Conservation (phyloP, 192 early-diverging fungal species). For the Rhizophlyctis rosea region DNA sequence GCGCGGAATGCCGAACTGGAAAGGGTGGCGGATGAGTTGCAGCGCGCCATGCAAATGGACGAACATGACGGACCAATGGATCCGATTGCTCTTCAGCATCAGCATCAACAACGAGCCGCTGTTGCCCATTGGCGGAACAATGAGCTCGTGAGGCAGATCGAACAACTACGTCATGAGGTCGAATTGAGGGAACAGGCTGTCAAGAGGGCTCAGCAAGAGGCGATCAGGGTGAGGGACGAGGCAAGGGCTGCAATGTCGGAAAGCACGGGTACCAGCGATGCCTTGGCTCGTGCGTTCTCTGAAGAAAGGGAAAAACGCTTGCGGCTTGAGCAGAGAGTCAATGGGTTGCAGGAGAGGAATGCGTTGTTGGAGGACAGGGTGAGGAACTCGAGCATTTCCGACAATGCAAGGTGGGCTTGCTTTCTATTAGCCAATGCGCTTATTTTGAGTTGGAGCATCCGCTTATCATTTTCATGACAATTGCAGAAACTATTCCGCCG, state of each 20-base stretch:
- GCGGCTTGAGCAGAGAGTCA: not conserved
- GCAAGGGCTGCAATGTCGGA: not conserved
- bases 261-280: not conserved
- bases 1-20: not conserved
- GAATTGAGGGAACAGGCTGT: not conserved
- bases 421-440: too few species aligned
- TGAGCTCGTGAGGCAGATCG: conserved; percentile 11
- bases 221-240: not conserved
- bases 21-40: not conserved
- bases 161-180: conserved; percentile 5
- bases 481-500: not conserved
- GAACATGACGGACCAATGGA: too few species aligned
- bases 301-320: not conserved
- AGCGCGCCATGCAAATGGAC: not conserved
- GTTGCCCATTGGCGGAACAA: not conserved
- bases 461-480: not conserved
- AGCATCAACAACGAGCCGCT: not conserved
- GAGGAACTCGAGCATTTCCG: not conserved
- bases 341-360: not conserved
- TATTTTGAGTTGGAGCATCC: too few species aligned
- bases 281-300: not conserved
- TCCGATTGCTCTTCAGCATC: not conserved
- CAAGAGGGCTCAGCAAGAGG: not conserved
- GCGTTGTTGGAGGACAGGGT: not conserved
- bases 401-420: too few species aligned